Conservation (phyloP, 2,329 filamentous ascomycete genomes). For the Basipetospora chlamydospora region DNA sequence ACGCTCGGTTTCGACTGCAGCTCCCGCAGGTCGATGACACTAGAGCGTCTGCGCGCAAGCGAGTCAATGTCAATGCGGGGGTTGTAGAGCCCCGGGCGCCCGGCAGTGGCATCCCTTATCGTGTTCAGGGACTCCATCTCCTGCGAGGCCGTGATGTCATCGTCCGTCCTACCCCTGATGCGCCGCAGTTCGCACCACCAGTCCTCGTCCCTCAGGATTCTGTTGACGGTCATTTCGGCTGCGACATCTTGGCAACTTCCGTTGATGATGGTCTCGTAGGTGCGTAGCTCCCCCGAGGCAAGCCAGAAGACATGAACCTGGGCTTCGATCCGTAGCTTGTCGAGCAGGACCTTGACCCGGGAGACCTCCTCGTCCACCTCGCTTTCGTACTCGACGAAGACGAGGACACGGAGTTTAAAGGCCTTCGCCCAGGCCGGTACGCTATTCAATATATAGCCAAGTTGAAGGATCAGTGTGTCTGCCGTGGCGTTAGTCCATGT, state of each 20-base stretch:
- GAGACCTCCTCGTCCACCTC: slow-evolving; percentile 68
- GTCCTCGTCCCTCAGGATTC: slow-evolving; percentile 52
- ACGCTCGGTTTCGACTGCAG: slow-evolving; percentile 47
- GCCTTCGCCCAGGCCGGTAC: slow-evolving; percentile 66
- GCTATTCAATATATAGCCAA: slow-evolving; percentile 72
- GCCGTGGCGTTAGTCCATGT: neutral
- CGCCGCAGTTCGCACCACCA: slow-evolving; percentile 72
- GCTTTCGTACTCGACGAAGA: slow-evolving; percentile 79
- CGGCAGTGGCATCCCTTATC: slow-evolving; percentile 27
- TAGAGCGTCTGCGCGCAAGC: slow-evolving; percentile 21
- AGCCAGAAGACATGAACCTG: slow-evolving; percentile 71
- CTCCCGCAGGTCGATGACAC: slow-evolving; percentile 45
- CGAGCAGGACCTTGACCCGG: slow-evolving; percentile 57
- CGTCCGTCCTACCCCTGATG: slow-evolving; percentile 24
- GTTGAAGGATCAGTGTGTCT: slow-evolving; percentile 69
- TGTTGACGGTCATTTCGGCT: slow-evolving; percentile 45
- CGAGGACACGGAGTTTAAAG: slow-evolving; percentile 61
- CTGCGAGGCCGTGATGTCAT: slow-evolving; percentile 24
- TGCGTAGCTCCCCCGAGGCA: slow-evolving; percentile 54
- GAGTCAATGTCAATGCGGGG: slow-evolving; percentile 18
- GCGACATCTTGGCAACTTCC: slow-evolving; percentile 38
- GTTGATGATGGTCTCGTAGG: slow-evolving; percentile 68
- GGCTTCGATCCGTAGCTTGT: slow-evolving; percentile 70
- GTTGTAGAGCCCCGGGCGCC: slow-evolving; percentile 28
- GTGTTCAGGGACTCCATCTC: slow-evolving; percentile 28